Percentiles rank a stretch among this genome's conserved stretches.
phyloP scores from a whole-genome alignment of 2,329 filamentous ascomycete genomes.

The Aspergillus ustus region DNA sequence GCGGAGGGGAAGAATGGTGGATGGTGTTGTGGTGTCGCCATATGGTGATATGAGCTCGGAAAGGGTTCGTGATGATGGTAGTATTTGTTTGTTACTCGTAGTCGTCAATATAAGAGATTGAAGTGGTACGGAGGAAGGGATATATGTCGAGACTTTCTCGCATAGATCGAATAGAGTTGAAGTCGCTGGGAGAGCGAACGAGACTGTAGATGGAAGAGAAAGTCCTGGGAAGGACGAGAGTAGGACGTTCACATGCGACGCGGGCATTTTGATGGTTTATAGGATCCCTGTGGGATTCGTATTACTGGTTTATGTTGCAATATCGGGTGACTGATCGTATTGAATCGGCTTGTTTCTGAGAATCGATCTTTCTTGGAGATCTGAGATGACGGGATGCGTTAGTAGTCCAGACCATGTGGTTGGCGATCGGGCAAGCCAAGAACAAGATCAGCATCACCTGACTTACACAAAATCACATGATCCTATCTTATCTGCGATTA shows the following conservation, averaged over 20 bases:
- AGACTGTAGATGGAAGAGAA: constrained; percentile 78
- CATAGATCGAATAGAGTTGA: constrained; percentile 72
- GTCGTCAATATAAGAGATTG: constrained; percentile 76
- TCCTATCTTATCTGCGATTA: constrained; percentile 24
- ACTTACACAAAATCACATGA: constrained; percentile 15
- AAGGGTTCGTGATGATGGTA: constrained; percentile 59
- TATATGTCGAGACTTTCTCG: constrained; percentile 59
- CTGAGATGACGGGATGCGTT: background rate
- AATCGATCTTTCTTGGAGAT: background rate
- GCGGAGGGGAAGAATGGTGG: constrained; percentile 80
- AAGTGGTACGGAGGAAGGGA: constrained; percentile 63
- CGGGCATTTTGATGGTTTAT: constrained; percentile 54
- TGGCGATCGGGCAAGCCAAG: constrained; percentile 20
- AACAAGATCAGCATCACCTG: constrained; percentile 15
- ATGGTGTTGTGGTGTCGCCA: constrained; percentile 46
- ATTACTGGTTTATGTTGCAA: background rate
- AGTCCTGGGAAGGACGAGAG: constrained; percentile 84
- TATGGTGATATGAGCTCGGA: constrained; percentile 60
- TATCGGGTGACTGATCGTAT: background rate
- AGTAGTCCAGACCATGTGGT: constrained; percentile 11
- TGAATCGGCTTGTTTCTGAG: background rate
- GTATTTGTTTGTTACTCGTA: constrained; percentile 73
- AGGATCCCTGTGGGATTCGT: background rate
- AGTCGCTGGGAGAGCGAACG: constrained; percentile 70
- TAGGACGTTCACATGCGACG: constrained; percentile 74